Conservation (phyloP, 106 monocot species). For the Xerophyta viscosa region DNA sequence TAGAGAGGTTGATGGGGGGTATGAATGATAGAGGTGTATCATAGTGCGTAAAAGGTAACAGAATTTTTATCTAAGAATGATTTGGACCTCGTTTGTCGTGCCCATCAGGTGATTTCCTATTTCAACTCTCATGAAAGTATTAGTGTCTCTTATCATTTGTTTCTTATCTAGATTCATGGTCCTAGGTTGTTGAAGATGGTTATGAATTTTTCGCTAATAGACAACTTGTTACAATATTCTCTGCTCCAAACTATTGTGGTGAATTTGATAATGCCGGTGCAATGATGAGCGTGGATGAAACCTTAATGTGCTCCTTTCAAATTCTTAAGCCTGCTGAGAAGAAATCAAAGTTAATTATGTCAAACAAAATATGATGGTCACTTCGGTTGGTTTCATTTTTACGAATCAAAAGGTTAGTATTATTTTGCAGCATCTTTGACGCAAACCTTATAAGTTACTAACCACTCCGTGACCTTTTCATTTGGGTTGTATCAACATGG, state of each 20-base stretch:
- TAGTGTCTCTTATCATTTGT: not conserved
- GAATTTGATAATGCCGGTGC: slow-evolving; percentile 56
- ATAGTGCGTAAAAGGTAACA: slow-evolving; percentile 32
- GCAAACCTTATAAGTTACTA: too few relatives aligned
- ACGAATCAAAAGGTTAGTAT: too few relatives aligned
- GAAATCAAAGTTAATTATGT: slow-evolving; percentile 23
- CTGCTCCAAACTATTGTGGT: slow-evolving; percentile 47
- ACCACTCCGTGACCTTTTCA: too few relatives aligned
- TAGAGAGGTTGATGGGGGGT: slow-evolving; percentile 41
- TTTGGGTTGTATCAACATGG: too few relatives aligned
- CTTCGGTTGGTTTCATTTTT: too few relatives aligned
- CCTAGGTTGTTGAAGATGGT: slow-evolving; percentile 49
- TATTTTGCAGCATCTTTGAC: too few relatives aligned
- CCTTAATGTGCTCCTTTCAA: slow-evolving; percentile 42
- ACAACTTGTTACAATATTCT: slow-evolving; percentile 47
- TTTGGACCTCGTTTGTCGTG: slow-evolving; percentile 41
- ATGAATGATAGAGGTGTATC: slow-evolving; percentile 53
- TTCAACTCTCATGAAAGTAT: too few relatives aligned
- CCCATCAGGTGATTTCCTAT: slow-evolving; percentile 25
- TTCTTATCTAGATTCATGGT: not conserved
- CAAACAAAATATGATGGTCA: slow-evolving; percentile 1
- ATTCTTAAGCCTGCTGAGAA: slow-evolving; percentile 47
- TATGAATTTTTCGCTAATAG: slow-evolving; percentile 46
- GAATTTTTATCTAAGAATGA: slow-evolving; percentile 35
- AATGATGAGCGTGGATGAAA: slow-evolving; percentile 53